Percentiles rank a stretch among this genome's conserved stretches.
Evolutionary conservation across 306 rosid species (phyloP).

Genomic region (Cucurbita moschata): DNA sequence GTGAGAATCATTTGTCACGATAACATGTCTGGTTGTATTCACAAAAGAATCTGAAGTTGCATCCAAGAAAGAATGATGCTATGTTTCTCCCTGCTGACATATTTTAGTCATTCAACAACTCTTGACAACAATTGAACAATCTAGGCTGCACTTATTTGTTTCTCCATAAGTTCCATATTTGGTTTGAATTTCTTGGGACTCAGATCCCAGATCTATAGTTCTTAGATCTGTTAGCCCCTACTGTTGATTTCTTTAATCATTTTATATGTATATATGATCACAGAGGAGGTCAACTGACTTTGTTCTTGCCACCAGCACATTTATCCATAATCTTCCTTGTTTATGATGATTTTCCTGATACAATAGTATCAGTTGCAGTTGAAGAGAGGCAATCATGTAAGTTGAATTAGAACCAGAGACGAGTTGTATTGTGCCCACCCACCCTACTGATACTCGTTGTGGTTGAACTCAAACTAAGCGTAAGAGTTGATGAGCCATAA

Average conservation of each 20-base stretch:
- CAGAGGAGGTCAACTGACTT: not conserved
- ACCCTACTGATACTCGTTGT: not conserved
- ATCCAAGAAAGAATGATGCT: not conserved
- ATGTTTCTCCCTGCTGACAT: not conserved
- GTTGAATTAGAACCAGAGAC: not conserved
- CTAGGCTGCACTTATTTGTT: constrained; percentile 36
- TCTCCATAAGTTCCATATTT: constrained; percentile 48
- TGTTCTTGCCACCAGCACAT: not conserved
- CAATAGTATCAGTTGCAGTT: not conserved
- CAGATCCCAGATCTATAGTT: constrained; percentile 47
- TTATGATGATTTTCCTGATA: not conserved
- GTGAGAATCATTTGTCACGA: not conserved
- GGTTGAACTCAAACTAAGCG: not conserved
- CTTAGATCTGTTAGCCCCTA: not conserved
- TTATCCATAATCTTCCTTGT: not conserved
- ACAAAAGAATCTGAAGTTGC: not conserved
- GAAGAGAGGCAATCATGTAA: not conserved
- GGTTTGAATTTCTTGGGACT: constrained; percentile 62
- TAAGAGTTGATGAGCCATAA: not conserved
- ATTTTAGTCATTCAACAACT: not conserved
- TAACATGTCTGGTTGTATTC: not conserved
- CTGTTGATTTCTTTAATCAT: not conserved
- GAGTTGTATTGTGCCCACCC: not conserved
- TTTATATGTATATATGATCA: not conserved
- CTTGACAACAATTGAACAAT: not conserved